Evolutionary conservation across 139 green algal genomes (phyloP).

Genomic region (Mychonastes homosphaera): DNA sequence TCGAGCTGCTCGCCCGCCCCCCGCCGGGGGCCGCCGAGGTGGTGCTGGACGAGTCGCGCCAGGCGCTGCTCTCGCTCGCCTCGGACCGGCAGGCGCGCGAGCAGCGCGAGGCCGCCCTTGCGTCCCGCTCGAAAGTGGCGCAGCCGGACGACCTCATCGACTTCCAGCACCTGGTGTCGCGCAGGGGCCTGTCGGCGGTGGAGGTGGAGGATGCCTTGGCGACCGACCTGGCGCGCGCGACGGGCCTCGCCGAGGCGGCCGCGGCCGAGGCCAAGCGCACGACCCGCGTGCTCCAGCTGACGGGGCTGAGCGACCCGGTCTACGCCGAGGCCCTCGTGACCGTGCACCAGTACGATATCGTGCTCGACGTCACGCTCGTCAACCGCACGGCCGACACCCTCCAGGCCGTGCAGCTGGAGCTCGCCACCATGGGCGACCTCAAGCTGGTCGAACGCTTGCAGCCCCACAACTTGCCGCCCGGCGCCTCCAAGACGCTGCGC

Average conservation of each 20-base stretch:
- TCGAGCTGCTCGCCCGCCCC: constrained; percentile 46
- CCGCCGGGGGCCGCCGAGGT: constrained; percentile 20
- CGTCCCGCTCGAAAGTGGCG: constrained; percentile 22
- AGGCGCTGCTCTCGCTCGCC: constrained; percentile 70
- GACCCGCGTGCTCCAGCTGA: constrained; percentile 93
- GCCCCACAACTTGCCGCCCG: constrained; percentile 78
- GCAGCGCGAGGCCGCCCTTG: constrained; percentile 48
- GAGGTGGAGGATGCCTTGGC: constrained; percentile 82
- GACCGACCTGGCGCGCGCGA: constrained; percentile 72
- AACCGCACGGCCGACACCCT: constrained; percentile 67
- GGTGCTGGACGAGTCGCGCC: constrained; percentile 72
- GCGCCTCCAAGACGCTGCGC: constrained; percentile 64
- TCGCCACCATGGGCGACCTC: constrained; percentile 97
- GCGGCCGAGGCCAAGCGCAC: constrained; percentile 40
- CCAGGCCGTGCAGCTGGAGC: constrained; percentile 90
- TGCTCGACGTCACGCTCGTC: constrained; percentile 89
- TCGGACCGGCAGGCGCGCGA: constrained; percentile 50
- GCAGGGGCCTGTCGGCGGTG: constrained; percentile 68
- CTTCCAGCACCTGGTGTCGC: constrained; percentile 57
- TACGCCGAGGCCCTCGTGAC: constrained; percentile 96
- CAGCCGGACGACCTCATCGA: constrained; percentile 55
- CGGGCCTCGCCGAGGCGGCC: constrained; percentile 43
- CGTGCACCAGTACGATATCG: constrained; percentile 97
- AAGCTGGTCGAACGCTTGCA: constrained; percentile 96
- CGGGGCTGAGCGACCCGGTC: constrained; percentile 88